Base-by-base conservation (phyloP, 192 early-diverging fungal species). In the Linnemannia exigua region DNA sequence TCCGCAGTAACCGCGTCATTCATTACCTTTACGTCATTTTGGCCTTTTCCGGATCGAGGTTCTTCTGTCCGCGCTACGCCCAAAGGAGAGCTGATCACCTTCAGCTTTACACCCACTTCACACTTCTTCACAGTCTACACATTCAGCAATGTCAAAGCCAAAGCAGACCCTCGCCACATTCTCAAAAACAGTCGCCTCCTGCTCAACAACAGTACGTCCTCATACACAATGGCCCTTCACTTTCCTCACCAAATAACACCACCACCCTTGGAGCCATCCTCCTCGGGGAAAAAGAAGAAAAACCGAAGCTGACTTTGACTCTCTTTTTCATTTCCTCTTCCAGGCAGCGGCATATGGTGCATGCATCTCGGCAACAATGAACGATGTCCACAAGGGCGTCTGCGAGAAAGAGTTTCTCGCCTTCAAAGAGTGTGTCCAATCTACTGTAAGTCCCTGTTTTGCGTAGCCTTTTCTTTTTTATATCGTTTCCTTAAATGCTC, bases 401-500 rank as follows among this genome's bases (percentile, higher is more conserved):
- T 86, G 84, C 44, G 84, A 86, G 16, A 86, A 86, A 36, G 78
- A 86, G 51, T 86, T 86, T 33, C 36, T 86, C 15, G 84, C 84
- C 63, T 86, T 86, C 63, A 86, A 86, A 38, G 84, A 86, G 2
- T 86, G 84, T 77, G 78, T 86, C 36, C 84, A 86, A n/a, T 51
- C 77, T 1, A 76, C 84, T 28, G 84, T 86, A 80, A 80, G 84
- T 44, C 63, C 51, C 5, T 22, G 46, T n/a, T n/a, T n/a, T n/a
- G n/a, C n/a, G n/a, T n/a, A n/a, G n/a, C n/a, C n/a, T n/a, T n/a
- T n/a, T n/a, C n/a, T n/a, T n/a, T n/a, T n/a, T n/a, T n/a, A 16
- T 20, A 46, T 71, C 12, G n/a, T 46, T 1, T n/a, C n/a, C n/a
- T 38, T 47, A 71, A 38, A 25, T 38, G 41, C 28, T 38, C 38